phyloP scores from a whole-genome alignment of 78 protist species.

The slime mould (Dictyostelium discoideum) region dicty_2.7 NC_007088.5:7176501-7177000 shows the following conservation, averaged over 20 bases:
- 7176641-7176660: background rate
- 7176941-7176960: slow-evolving; percentile 47
- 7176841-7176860: no score
- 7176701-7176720: background rate
- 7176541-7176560: no score
- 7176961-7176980: slow-evolving; percentile 40
- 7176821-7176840: no score
- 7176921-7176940: slow-evolving; percentile 61
- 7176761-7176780: background rate
- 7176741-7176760: background rate
- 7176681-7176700: background rate
- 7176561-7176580: no score
- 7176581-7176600: no score
- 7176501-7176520: no score
- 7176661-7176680: background rate
- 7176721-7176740: background rate
- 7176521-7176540: no score
- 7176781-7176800: slow-evolving; percentile 42
- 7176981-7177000: no score
- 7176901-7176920: background rate
- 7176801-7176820: background rate
- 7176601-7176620: background rate
- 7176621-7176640: background rate
- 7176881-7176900: no score
- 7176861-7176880: no score